A percentile compares a stretch with the other conserved stretches of the same genome.
These are phyloP conservation scores for Pelargonium citronellum DNA, from an alignment of 441 rosid genomes.

Conservation along the genomic window DNA sequence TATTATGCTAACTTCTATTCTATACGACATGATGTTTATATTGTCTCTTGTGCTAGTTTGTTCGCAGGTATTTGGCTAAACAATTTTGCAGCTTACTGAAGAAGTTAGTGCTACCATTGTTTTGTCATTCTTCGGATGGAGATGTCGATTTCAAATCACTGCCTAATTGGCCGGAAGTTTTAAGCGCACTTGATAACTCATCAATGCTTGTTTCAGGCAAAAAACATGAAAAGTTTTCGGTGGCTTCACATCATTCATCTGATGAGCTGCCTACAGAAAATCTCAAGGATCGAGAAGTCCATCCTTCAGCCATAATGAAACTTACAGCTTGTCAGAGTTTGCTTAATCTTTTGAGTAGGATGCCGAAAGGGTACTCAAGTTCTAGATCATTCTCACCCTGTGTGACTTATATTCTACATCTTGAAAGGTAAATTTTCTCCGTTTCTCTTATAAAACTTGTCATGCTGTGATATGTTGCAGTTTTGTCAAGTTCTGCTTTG, in stretches of 20 bases:
- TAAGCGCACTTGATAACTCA: slow-evolving; percentile 43
- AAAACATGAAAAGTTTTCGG: slow-evolving; percentile 17
- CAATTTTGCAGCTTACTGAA: slow-evolving; percentile 51
- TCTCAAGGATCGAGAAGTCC: slow-evolving; percentile 29
- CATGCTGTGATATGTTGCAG: not conserved
- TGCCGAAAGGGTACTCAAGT: slow-evolving; percentile 67
- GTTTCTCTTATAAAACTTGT: not conserved
- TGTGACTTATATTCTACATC: slow-evolving; percentile 52
- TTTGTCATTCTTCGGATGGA: slow-evolving; percentile 27
- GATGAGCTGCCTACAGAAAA: slow-evolving; percentile 27
- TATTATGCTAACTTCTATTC: not conserved
- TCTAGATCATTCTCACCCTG: slow-evolving; percentile 50
- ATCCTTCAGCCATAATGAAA: slow-evolving; percentile 27
- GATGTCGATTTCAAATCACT: slow-evolving; percentile 38
- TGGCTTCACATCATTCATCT: slow-evolving; percentile 23
- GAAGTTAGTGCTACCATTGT: slow-evolving; percentile 35
- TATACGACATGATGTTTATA: slow-evolving; percentile 23
- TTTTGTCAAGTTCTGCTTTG: not conserved
- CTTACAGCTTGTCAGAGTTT: slow-evolving; percentile 50
- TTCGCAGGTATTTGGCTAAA: slow-evolving; percentile 72
- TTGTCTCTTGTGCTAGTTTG: slow-evolving; percentile 55
- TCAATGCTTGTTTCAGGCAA: slow-evolving; percentile 25
- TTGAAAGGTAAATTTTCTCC: slow-evolving; percentile 56
- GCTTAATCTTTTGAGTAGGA: slow-evolving; percentile 55
- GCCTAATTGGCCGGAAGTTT: slow-evolving; percentile 59